Percentiles rank a stretch among this genome's conserved stretches.
Conservation (phyloP, 192 early-diverging fungal genomes). For the Coemansia sp. region DNA sequence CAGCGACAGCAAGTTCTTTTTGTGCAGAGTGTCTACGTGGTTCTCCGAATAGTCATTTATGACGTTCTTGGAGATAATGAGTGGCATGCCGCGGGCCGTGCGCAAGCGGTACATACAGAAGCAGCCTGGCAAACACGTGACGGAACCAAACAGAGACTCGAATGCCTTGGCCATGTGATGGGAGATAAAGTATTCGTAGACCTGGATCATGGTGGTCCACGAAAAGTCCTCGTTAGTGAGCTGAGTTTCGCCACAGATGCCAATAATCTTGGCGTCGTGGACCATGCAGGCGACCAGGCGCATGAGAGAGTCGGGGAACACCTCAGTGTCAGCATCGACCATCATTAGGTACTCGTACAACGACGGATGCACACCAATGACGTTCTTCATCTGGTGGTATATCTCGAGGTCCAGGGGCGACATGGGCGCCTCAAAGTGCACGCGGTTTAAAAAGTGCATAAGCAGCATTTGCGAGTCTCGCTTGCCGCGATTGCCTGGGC, state of each 20-base stretch:
- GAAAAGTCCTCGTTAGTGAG: slow-evolving; percentile 36
- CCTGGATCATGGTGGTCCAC: slow-evolving; percentile 90
- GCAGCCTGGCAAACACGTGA: slow-evolving; percentile 82
- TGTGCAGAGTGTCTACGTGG: slow-evolving; percentile 91
- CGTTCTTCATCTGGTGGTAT: slow-evolving; percentile 94
- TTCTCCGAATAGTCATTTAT: slow-evolving; percentile 88
- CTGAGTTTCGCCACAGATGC: slow-evolving; percentile 82
- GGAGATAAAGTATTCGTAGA: slow-evolving; percentile 89
- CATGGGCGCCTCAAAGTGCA: slow-evolving; percentile 90
- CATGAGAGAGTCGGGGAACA: slow-evolving; percentile 80
- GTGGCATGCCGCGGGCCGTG: slow-evolving; percentile 66
- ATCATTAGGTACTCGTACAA: slow-evolving; percentile 78
- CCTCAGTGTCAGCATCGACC: slow-evolving; percentile 84
- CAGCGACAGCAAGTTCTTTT: slow-evolving; percentile 93
- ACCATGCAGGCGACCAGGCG: slow-evolving; percentile 84
- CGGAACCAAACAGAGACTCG: slow-evolving; percentile 77
- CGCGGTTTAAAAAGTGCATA: slow-evolving; percentile 89
- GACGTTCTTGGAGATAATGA: slow-evolving; percentile 78
- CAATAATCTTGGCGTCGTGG: slow-evolving; percentile 76
- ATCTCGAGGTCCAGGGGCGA: slow-evolving; percentile 92
- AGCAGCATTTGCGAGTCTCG: slow-evolving; percentile 96
- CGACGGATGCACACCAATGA: slow-evolving; percentile 85
- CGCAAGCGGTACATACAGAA: slow-evolving; percentile 86
- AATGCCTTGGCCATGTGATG: slow-evolving; percentile 92
- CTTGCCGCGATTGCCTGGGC: slow-evolving; percentile 97